Conservation (phyloP, 164 flowering plant species). For the Cinnamomum chago region DNA sequence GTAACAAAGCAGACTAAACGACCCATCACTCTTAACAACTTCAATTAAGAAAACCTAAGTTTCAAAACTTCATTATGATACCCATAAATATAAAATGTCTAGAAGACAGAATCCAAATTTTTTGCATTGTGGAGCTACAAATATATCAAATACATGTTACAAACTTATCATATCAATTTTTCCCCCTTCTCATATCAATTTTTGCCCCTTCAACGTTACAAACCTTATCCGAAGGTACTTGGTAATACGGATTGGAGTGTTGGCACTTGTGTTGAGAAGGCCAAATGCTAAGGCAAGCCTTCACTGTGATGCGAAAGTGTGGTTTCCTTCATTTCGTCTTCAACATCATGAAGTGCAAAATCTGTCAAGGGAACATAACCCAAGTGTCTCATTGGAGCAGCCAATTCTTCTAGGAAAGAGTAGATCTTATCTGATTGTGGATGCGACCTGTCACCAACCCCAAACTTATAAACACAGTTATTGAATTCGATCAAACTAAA, state of each 20-base stretch:
- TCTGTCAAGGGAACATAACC: conserved; percentile 17
- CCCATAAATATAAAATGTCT: no score
- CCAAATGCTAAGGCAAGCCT: conserved; percentile 17
- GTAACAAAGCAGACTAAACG: no score
- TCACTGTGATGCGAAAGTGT: conserved; percentile 18
- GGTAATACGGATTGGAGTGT: conserved; percentile 17
- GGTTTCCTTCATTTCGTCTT: conserved; percentile 17
- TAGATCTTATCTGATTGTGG: conserved; percentile 13
- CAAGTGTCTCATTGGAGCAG: conserved; percentile 6
- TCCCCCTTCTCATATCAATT: no score
- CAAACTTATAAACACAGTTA: conserved; percentile 12
- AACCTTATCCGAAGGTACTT: conserved; percentile 12
- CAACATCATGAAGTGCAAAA: conserved; percentile 20
- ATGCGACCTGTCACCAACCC: conserved; percentile 15
- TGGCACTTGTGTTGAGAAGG: neutral
- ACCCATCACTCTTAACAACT: no score
- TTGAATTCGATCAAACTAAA: conserved; percentile 9
- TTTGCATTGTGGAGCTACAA: no score
- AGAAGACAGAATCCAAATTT: no score
- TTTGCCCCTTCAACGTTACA: no score
- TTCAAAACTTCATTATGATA: no score
- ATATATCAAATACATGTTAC: no score
- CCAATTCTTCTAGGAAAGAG: conserved; percentile 12
- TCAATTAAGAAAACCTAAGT: no score
- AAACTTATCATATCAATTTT: no score